Evolutionary conservation across 306 rosid species (phyloP), one percentile per base, ranked within the genome.

Genomic region (Vigna radiata): DNA sequence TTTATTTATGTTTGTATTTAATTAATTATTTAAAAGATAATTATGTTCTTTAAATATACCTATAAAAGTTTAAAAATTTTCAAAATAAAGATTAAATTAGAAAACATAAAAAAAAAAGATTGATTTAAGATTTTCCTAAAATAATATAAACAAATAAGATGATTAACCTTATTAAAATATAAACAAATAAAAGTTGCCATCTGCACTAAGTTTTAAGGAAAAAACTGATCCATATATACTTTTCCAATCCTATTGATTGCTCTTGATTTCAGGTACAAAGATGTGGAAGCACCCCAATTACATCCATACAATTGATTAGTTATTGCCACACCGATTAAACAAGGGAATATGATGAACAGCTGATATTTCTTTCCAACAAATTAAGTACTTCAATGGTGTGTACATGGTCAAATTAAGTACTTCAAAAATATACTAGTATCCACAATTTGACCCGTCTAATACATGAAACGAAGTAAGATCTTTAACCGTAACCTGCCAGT

Each of bases 401-500:
- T 39, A 55, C 48, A 3, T 59, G 59, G 46, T 23, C 37, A 61
- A 55, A 75, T 75, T 61, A 61, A 48, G 9, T 49, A 44, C 29
- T 33, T 58, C 43, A 37, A 52, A 74, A 64, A 36, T 12, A 64
- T 10, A 54, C 15, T 25, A 64, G 37, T 37, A 77, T 16, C 44
- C 31, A 56, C 27, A 44, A 44, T 44, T 44, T 44, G 15, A 12
- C 49, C 39, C 0, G 75, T 59, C 41, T 49, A 27, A 12, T 49
- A 50, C 47, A 60, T 75, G 33, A 2, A 60, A 11, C 7, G 11
- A 60, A 31, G 36, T 23, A 14, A 43, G 70, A 39, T 75, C 46
- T 25, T 43, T 64, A 54, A 61, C 16, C 73, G 71, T 43, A 71
- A 47, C 75, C 82, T 62, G 60, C 47, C 58, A n/a, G 7, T 39